phyloP scores from a whole-genome alignment of 2,329 filamentous ascomycete genomes.

The Myotisia sp. region DNA sequence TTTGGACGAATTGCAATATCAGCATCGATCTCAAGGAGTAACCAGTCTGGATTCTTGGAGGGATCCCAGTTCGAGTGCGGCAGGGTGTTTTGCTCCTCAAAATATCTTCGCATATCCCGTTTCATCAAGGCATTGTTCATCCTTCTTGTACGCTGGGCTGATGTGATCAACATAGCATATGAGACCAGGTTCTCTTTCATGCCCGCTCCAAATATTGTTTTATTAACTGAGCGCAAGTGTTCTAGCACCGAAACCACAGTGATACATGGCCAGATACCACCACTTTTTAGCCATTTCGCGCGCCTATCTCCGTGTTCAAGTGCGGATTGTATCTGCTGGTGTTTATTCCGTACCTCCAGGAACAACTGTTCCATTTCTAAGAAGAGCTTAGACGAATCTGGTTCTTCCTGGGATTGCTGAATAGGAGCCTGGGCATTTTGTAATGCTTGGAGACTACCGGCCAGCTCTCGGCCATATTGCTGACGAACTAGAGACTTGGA shows the following conservation, averaged over 20 bases:
- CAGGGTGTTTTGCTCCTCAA: conserved; percentile 33
- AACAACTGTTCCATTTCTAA: conserved; percentile 13
- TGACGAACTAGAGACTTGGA: conserved; percentile 8
- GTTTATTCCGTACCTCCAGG: conserved; percentile 8
- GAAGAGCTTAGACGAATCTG: not conserved
- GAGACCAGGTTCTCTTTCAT: conserved; percentile 6
- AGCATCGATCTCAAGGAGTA: conserved; percentile 52
- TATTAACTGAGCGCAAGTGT: conserved; percentile 25
- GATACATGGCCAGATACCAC: conserved; percentile 29
- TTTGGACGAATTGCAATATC: conserved; percentile 47
- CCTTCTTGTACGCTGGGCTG: conserved; percentile 18
- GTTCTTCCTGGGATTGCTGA: not conserved
- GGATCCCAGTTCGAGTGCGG: conserved; percentile 47
- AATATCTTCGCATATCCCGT: not conserved
- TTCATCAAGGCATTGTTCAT: conserved; percentile 12
- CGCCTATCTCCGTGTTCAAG: conserved; percentile 18
- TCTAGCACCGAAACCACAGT: conserved; percentile 30
- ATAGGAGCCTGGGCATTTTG: not conserved
- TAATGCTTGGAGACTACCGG: conserved; percentile 25
- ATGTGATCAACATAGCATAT: conserved; percentile 19
- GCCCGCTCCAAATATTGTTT: conserved; percentile 3
- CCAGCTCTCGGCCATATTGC: conserved; percentile 26
- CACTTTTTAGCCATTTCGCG: conserved; percentile 27
- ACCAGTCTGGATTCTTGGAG: conserved; percentile 43
- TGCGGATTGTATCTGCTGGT: conserved; percentile 11